Base-by-base conservation (phyloP, 371 early-diverging fungal species). In the Mucor irregularis region DNA sequence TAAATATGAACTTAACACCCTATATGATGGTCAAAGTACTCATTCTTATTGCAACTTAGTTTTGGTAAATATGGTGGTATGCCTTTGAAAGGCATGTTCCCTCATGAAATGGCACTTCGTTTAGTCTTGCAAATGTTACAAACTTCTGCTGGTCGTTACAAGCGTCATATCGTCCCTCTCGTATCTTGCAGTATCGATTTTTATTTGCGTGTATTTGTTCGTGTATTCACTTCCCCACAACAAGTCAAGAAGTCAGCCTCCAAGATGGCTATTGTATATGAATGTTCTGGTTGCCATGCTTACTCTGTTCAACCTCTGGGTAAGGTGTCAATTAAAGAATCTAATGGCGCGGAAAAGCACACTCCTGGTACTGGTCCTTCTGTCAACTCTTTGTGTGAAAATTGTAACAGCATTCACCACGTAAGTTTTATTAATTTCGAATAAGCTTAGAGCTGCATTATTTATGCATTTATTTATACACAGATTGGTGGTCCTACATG, bases 181-280 rank as follows among this genome's bases (percentile, higher is more conserved):
- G 68, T 96, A 10, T 93, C 93, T 35, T 88, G 95, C 52, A 95
- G 95, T 66, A 97, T 99, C 43, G 99, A 99, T 80, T 99, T 97
- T 68, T 99, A 99, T 74, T 83, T 99, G 25, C 86, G 99, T 42
- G 88, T 99, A 9, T 99, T 99, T 84, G 94, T 99, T 11, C 87
- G 91, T n/a, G 96, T 99, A 3, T 75, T 81, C 52, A 82, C 86
- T 22, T 90, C 87, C n/a, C 84, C 98, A 2, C 65, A 73, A 19
- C 67, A 84, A 60, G 87, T 89, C 28, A 96, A 95, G 63, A 73
- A 82, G 49, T 71, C 86, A 8, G 89, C 93, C 9, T 89, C 88
- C 64, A 89, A 91, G 70, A 87, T 89, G 4, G 86, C 87, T 4
- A 53, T 91, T 43, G 89, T 94, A 9, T 94, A 91, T 67, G 84